A percentile compares a stretch with the other conserved stretches of the same genome.
Evolutionary conservation across 73 alveolate species (phyloP).

Genomic region (Diophrys appendiculata): DNA sequence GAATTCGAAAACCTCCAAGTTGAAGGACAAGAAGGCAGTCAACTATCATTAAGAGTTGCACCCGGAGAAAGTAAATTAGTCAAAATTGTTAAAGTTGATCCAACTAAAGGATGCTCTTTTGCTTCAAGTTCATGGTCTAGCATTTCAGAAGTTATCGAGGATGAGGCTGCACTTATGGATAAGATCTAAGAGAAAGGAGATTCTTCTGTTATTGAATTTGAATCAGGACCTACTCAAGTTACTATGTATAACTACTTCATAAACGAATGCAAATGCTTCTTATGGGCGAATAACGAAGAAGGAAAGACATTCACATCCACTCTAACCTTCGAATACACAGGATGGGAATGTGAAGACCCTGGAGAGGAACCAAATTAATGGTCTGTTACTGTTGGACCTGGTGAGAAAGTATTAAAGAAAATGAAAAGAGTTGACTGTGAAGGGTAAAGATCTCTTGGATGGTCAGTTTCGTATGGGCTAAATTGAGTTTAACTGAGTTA

Average conservation of each 20-base stretch:
- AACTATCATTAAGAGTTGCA: slow-evolving; percentile 12
- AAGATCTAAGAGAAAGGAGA: slow-evolving; percentile 30
- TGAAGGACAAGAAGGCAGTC: slow-evolving; percentile 30
- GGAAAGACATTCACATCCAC: neutral
- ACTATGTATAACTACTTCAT: slow-evolving; percentile 25
- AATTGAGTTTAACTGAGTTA: neutral
- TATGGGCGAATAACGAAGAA: slow-evolving; percentile 21
- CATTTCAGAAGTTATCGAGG: slow-evolving; percentile 6
- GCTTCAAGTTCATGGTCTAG: slow-evolving; percentile 14
- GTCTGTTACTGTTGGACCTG: slow-evolving; percentile 23
- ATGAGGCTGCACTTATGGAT: neutral
- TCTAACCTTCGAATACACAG: neutral
- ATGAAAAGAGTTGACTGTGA: slow-evolving; percentile 28
- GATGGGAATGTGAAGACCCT: neutral
- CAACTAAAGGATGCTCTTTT: slow-evolving; percentile 41
- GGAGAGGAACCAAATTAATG: slow-evolving; percentile 26
- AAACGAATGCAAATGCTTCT: slow-evolving; percentile 33
- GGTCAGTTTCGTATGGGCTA: neutral
- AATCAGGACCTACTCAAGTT: slow-evolving; percentile 14
- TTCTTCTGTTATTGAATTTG: slow-evolving; percentile 7
- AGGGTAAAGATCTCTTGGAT: neutral
- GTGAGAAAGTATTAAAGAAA: slow-evolving; percentile 3
- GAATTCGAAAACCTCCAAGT: slow-evolving; percentile 30
- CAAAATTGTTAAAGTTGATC: slow-evolving; percentile 40
- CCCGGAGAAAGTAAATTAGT: slow-evolving; percentile 17